Evolutionary conservation across 805 yeast species (phyloP), one percentile per base, ranked within the genome.

Genomic region (Candida oleophila): DNA sequence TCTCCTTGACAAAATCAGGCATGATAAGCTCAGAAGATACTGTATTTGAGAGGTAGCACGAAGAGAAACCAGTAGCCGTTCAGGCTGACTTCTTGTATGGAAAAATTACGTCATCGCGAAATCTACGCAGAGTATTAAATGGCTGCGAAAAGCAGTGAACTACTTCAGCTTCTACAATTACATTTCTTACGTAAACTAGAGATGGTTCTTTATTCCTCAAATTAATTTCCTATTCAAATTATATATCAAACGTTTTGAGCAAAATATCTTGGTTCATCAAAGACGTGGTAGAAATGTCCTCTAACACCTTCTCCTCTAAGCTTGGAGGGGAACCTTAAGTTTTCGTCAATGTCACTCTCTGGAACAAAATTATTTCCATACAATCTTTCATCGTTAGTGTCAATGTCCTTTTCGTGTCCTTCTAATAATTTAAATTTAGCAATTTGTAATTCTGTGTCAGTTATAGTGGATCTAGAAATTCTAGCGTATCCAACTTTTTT

Each of bases 401-500:
- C 73, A 12, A 45, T 60, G 55, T 49, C 67, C 33, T 62, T 64
- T 30, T 74, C 74, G n/a, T 34, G 16, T 15, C 61, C 62, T 1
- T 60, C 63, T 35, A 78, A 72, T 30, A 87, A 75, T 55, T 82
- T 82, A 74, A 94, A 94, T 64, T 94, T 91, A 42, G 96, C 99
- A 18, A 89, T 86, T 73, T 94, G 99, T 44, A 94, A 80, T 66
- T 94, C 99, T 2, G 99, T 94, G 62, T 94, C 99, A 0, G 99
- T 94, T 55, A 94, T 91, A 0, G 96, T 83, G 7, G 94, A 89
- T 60, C 99, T 81, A 40, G 95, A 83, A 37, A 94, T 85, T 64
- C 99, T 82, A 0, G 98, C 98, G 64, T 94, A 94, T 3, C 96
- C 98, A 1, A 86, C 82, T 66, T 96, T 85, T 63, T 82, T 85